These are phyloP conservation scores for Raphanus raphanistrum DNA, from an alignment of 345 rosid genomes.

Conservation along the genomic window DNA sequence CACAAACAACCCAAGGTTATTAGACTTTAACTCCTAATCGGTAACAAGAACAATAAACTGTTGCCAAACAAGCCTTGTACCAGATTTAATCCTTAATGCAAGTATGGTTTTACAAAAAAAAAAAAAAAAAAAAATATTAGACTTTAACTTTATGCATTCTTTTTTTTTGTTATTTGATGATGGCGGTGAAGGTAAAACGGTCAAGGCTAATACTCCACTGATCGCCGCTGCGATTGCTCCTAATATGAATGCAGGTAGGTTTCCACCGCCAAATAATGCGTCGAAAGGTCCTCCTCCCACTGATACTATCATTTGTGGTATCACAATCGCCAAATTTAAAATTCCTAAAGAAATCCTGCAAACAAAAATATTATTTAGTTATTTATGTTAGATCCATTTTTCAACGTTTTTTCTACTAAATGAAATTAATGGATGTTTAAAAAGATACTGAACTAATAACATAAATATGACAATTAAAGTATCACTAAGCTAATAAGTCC, in stretches of 20 bases:
- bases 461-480: neutral
- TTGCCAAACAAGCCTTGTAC: too few species aligned
- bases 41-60: too few species aligned
- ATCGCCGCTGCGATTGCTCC: slow-evolving; percentile 29
- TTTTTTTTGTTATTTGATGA: too few species aligned
- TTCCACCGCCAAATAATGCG: slow-evolving; percentile 17
- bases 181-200: slow-evolving; percentile 36
- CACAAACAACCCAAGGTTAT: slow-evolving; percentile 29
- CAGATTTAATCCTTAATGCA: too few species aligned
- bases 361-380: neutral
- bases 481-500: neutral
- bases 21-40: too few species aligned
- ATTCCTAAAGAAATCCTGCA: slow-evolving; percentile 83
- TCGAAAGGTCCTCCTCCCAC: slow-evolving; percentile 15
- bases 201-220: slow-evolving; percentile 32
- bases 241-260: slow-evolving; percentile 14
- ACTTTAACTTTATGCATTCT: too few species aligned
- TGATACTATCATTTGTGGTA: slow-evolving; percentile 58
- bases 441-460: neutral
- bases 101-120: too few species aligned
- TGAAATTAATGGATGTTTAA: neutral
- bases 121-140: too few species aligned
- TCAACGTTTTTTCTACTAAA: too few species aligned
- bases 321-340: slow-evolving; percentile 70
- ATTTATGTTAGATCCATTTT: neutral